Evolutionary conservation across 2,329 filamentous ascomycete species (phyloP).

Genomic region (Fusarium equiseti): DNA sequence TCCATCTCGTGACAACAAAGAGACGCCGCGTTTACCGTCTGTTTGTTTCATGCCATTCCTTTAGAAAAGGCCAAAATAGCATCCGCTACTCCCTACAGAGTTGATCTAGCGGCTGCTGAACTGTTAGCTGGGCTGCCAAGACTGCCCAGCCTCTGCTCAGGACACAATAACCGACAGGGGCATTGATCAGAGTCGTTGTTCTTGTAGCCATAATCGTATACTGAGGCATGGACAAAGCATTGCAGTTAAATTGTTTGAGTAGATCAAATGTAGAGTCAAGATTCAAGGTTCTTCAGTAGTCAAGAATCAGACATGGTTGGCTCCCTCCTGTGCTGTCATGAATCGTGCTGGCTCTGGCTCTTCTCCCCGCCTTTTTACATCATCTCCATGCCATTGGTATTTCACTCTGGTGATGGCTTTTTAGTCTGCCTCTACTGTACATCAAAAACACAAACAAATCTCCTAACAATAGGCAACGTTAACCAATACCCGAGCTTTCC

Average conservation of each 20-base stretch:
- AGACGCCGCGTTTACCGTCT: background rate
- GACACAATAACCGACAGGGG: slow-evolving; percentile 26
- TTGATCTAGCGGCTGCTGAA: slow-evolving; percentile 28
- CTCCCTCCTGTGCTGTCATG: slow-evolving; percentile 21
- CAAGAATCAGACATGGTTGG: background rate
- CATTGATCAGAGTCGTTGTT: slow-evolving; percentile 5
- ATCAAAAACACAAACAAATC: slow-evolving; percentile 33
- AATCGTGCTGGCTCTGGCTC: slow-evolving; percentile 16
- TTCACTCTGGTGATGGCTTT: slow-evolving; percentile 18
- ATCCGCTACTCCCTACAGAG: slow-evolving; percentile 33
- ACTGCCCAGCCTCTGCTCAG: slow-evolving; percentile 18
- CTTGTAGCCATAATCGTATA: slow-evolving; percentile 3
- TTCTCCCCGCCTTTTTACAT: slow-evolving; percentile 35
- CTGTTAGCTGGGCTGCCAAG: slow-evolving; percentile 25
- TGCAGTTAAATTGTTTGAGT: background rate
- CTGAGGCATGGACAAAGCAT: background rate
- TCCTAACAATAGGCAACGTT: background rate
- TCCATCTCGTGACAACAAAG: slow-evolving; percentile 25
- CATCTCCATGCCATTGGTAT: slow-evolving; percentile 39
- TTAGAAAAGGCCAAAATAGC: slow-evolving; percentile 31
- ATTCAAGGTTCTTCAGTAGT: background rate
- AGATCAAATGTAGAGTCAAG: background rate
- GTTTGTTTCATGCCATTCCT: slow-evolving; percentile 31
- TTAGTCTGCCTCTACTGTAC: background rate
- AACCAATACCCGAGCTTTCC: slow-evolving; percentile 24